Percentiles rank a stretch among this genome's conserved stretches.
Conservation (phyloP, 2,329 filamentous ascomycete genomes). For the Aspergillus flavus region DNA sequence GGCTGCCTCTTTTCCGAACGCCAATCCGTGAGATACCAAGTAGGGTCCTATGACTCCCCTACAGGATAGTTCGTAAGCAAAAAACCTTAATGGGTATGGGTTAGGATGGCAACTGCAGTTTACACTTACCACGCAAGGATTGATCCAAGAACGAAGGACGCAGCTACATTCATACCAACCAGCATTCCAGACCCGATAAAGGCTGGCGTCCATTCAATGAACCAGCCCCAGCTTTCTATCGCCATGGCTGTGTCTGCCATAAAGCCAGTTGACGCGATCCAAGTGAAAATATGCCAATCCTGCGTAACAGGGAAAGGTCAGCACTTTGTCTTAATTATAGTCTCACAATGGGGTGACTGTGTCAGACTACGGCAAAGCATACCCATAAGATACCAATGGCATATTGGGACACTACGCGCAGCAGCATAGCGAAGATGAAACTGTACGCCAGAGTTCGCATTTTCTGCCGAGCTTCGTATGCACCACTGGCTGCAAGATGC, state of each 20-base stretch:
- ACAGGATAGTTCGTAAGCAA: not conserved
- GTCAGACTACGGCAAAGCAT: not conserved
- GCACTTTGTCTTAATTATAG: not conserved
- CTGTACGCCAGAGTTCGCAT: conserved; percentile 1
- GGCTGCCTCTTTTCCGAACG: not conserved
- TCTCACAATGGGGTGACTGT: not conserved
- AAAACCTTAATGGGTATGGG: not conserved
- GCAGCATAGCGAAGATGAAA: not conserved
- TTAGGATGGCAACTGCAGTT: not conserved
- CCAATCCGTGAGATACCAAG: conserved; percentile 4
- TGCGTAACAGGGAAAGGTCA: not conserved
- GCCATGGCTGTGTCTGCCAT: not conserved
- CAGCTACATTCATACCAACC: conserved; percentile 7
- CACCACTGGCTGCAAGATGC: conserved; percentile 4
- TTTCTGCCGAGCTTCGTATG: conserved; percentile 2
- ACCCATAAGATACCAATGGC: conserved; percentile 10
- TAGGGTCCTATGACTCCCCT: conserved; percentile 9
- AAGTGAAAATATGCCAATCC: conserved; percentile 11
- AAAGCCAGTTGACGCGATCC: not conserved
- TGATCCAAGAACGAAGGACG: conserved; percentile 3
- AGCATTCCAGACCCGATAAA: conserved; percentile 13
- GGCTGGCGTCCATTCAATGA: conserved; percentile 9
- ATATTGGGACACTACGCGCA: conserved; percentile 7
- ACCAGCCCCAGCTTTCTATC: conserved; percentile 12
- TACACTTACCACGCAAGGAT: conserved; percentile 6